Conservation (phyloP, 805 yeast genomes). For the Lipomyces kockii region DNA sequence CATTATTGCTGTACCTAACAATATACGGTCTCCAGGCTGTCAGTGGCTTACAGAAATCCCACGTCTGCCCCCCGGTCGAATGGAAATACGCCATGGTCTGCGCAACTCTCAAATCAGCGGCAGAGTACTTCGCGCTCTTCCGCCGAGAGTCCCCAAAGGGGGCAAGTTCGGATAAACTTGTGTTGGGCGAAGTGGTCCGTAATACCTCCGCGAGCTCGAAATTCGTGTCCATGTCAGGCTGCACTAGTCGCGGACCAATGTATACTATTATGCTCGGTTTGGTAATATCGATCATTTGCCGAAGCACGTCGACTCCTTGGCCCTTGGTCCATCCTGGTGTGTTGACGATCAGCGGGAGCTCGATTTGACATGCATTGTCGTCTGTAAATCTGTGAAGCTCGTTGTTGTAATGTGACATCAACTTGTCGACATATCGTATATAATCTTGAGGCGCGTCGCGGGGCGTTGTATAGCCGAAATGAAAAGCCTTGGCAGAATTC, state of each 20-base stretch:
- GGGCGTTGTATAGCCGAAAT: conserved; percentile 71
- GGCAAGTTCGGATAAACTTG: conserved; percentile 47
- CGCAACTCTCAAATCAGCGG: conserved; percentile 39
- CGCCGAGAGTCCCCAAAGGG: conserved; percentile 14
- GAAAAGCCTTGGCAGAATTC: conserved; percentile 43
- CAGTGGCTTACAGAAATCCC: conserved; percentile 42
- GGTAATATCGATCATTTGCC: conserved; percentile 48
- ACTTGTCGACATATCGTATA: conserved; percentile 48
- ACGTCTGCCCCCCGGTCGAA: conserved; percentile 1
- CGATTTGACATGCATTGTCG: not conserved
- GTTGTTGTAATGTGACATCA: conserved; percentile 43
- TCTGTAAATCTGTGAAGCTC: not conserved
- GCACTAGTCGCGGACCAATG: conserved; percentile 47
- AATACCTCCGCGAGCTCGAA: conserved; percentile 37
- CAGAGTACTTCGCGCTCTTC: conserved; percentile 17
- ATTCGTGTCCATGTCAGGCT: conserved; percentile 43
- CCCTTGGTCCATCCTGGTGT: conserved; percentile 95
- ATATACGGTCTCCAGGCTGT: conserved; percentile 44
- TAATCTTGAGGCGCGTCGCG: conserved; percentile 67
- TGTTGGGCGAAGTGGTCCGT: conserved; percentile 12
- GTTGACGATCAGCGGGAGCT: conserved; percentile 61
- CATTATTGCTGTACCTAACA: conserved; percentile 33
- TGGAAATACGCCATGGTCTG: conserved; percentile 44
- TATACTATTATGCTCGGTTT: conserved; percentile 64
- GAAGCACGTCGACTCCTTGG: conserved; percentile 71